Percentiles rank a stretch among this genome's conserved stretches.
phyloP scores from a whole-genome alignment of 352 stramenopile genomes.

The Phytopythium oedochilum region DNA sequence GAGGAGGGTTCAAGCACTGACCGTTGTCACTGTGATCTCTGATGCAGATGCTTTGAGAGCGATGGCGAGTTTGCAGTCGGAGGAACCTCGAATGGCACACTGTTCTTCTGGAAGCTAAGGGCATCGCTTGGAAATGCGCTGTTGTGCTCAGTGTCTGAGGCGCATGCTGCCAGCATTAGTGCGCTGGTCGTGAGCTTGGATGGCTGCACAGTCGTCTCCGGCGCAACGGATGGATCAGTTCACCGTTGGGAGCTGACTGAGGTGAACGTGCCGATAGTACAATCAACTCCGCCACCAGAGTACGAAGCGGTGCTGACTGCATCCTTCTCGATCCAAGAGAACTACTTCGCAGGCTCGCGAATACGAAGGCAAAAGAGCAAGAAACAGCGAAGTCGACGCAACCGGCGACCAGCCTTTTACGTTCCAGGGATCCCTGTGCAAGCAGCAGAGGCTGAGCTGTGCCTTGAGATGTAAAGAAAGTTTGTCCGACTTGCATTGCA shows the following conservation, averaged over 20 bases:
- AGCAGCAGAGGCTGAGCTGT: conserved; percentile 26
- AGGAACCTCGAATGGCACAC: conserved; percentile 48
- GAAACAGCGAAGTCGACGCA: neutral
- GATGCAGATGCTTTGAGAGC: conserved; percentile 55
- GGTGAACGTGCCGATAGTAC: neutral
- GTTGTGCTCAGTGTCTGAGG: conserved; percentile 56
- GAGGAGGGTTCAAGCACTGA: neutral
- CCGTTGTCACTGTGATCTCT: neutral
- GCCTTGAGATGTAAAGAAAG: conserved; percentile 26
- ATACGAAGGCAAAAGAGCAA: neutral
- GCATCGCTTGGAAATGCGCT: conserved; percentile 30
- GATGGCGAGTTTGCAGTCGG: conserved; percentile 69
- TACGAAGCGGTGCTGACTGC: neutral
- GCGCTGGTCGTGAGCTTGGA: conserved; percentile 48
- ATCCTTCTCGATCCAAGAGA: conserved; percentile 19
- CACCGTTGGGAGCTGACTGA: conserved; percentile 49
- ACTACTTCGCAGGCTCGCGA: neutral
- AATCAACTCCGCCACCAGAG: neutral
- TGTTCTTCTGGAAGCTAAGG: conserved; percentile 71
- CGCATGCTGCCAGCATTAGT: conserved; percentile 59
- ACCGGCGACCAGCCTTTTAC: conserved; percentile 4
- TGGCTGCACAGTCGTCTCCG: conserved; percentile 55
- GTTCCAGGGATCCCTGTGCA: conserved; percentile 10
- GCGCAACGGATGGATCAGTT: conserved; percentile 51
- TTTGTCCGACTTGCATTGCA: too few relatives aligned